Evolutionary conservation across 805 yeast species (phyloP), one percentile per base, ranked within the genome.

Genomic region (Nakazawaea molendinolei): DNA sequence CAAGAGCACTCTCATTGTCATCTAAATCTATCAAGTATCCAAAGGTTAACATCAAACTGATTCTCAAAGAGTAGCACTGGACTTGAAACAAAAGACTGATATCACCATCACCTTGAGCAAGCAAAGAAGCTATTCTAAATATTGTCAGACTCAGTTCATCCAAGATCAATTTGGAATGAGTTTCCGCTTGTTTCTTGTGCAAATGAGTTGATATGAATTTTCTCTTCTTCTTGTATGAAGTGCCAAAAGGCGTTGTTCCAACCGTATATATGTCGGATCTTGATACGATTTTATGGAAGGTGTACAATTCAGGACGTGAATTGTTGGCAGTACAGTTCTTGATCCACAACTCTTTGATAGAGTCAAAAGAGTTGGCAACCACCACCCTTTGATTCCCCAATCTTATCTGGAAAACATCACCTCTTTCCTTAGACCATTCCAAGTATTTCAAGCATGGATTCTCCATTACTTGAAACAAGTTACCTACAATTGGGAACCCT

Each of bases 241-340:
- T 55, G 2, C 79, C 71, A 40, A 61, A 67, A 1, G 85, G 85
- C 0, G 83, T 77, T 1, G 83, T 74, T 0, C 86, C 86, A 13
- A 79, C 63, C 0, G 86, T 79, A 44, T 67, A 73, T 0, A 80
- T 76, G 37, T 69, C 75, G 0, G 72, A 64, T 17, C 63, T 55
- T 0, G 81, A 67, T 28, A 81, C 61, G 3, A 81, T 63, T 14
- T 65, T 59, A 55, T 84, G 92, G 56, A 84, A 83, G 1, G 87
- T 79, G 52, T 72, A 73, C 36, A 71, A 61, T 15, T 65, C 55
- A 0, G 92, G 92, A 28, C 94, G 60, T 1, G 90, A 82, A 46
- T 74, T 78, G 41, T 72, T 73, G 3, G 77, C 71, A 23, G 61
- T 51, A 6, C 76, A 58, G 44, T 65, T 62, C 20, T 53, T 54